Conservation (phyloP, 306 rosid genomes). For the Urtica urens region DNA sequence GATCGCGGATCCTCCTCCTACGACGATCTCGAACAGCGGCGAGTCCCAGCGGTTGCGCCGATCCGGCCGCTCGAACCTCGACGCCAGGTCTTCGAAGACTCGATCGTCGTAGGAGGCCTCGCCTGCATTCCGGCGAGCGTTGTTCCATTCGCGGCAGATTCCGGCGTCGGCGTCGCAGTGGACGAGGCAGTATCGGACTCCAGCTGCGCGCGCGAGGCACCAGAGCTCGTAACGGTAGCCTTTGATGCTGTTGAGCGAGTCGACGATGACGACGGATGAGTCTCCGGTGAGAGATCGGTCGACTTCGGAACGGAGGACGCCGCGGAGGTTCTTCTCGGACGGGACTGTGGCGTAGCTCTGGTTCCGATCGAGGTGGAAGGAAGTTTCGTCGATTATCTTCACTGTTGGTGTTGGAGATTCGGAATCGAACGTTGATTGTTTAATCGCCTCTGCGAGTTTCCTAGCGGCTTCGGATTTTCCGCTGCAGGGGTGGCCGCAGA, state of each 20-base stretch:
- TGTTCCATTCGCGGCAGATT: conserved; percentile 69
- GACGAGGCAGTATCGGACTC: conserved; percentile 74
- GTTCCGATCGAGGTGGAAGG: conserved; percentile 69
- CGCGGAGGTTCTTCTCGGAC: conserved; percentile 83
- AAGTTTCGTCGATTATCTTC: conserved; percentile 60
- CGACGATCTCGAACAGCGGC: conserved; percentile 69
- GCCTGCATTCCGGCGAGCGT: conserved; percentile 56
- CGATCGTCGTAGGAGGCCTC: conserved; percentile 47
- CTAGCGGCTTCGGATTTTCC: conserved; percentile 57
- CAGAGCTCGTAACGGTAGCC: conserved; percentile 90
- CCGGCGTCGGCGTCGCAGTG: conserved; percentile 64
- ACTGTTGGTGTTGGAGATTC: conserved; percentile 33
- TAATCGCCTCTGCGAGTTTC: conserved; percentile 51
- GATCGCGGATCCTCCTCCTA: conserved; percentile 42
- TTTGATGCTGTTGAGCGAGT: conserved; percentile 82
- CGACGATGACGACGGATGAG: conserved; percentile 52
- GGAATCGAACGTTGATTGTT: conserved; percentile 48
- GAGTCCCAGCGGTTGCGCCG: conserved; percentile 93
- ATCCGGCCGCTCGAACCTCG: conserved; percentile 84
- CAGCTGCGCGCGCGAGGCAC: conserved; percentile 92
- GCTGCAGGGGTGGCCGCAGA: conserved; percentile 93
- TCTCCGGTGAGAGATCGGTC: conserved; percentile 74
- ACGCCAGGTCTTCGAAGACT: conserved; percentile 66
- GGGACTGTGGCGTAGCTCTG: conserved; percentile 81
- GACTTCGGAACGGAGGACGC: conserved; percentile 84